Base-by-base conservation (phyloP, 2,329 filamentous ascomycete species). In the Rhytidhysteron rufulum region DNA sequence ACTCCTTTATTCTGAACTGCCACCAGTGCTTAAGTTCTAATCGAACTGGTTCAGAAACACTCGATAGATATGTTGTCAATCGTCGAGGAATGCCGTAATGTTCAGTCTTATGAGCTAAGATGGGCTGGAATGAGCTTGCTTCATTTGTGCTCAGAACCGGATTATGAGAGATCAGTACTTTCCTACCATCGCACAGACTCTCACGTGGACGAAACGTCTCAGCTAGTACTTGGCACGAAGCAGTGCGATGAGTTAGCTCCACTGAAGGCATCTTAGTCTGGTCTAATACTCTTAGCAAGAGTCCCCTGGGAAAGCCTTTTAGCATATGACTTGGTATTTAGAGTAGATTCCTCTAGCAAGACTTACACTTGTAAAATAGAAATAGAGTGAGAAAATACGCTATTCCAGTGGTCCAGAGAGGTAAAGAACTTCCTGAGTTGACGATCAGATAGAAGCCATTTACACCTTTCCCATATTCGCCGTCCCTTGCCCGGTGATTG, bases 401-500 rank as follows among this genome's bases (percentile, higher is more conserved):
- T 40, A 19, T 40, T 21, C 40, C 41, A 49, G 21, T 42, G 34
- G 10, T 49, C 46, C 13, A 47, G 21, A 9, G 38, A 37, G 11
- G 21, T 33, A 15, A 32, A 47, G 31, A 49, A 49, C 31, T 42
- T 46, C 8, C 24, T 34, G 3, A 47, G 8, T 17, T 33, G 34
- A 15, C 41, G 37, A 34, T 47, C 41, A n/a, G 35, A 49, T 3
- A 39, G 27, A 16, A 48, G 24, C 46, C 43, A 47, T 22, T 22
- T 39, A 16, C 27, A 41, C 7, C 41, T 39, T 17, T 44, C 43
- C 32, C 33, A n/a, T 4, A 42, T 8, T 2, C 31, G 34, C 4
- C 27, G n/a, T 5, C 10, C 31, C 15, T 31, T 25, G 9, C 45
- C 34, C 4, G 10, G 13, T 4, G 31, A 15, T 16, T 40, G 16